Evolutionary conservation across 2,329 filamentous ascomycete species (phyloP).

Genomic region (Colletotrichum coccodes): DNA sequence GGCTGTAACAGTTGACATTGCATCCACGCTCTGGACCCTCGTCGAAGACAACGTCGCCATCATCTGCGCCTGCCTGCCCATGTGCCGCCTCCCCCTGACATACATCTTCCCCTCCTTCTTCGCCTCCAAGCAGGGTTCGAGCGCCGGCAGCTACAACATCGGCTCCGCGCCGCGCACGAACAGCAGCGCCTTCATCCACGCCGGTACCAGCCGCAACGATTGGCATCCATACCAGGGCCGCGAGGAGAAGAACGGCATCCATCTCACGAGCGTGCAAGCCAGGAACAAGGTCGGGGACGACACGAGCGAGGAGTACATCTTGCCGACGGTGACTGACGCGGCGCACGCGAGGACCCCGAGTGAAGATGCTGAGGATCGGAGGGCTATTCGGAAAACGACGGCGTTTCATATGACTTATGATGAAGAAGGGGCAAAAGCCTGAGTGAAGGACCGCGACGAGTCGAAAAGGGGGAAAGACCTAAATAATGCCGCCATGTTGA

Average conservation of each 20-base stretch:
- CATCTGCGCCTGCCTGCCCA: constrained; percentile 39
- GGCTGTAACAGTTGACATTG: constrained; percentile 35
- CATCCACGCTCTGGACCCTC: constrained; percentile 39
- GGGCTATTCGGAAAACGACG: constrained; percentile 48
- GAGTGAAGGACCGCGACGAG: neutral
- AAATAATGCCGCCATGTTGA: neutral
- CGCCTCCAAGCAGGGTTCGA: constrained; percentile 27
- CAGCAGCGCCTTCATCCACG: constrained; percentile 26
- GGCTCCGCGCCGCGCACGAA: constrained; percentile 10
- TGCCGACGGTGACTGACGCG: constrained; percentile 37
- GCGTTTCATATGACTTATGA: constrained; percentile 49
- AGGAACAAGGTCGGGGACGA: constrained; percentile 35
- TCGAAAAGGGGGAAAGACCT: neutral
- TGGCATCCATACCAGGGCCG: constrained; percentile 47
- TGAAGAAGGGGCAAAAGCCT: neutral
- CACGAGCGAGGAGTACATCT: constrained; percentile 47
- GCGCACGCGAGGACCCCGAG: constrained; percentile 9
- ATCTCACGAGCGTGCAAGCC: constrained; percentile 39
- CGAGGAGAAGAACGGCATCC: constrained; percentile 39
- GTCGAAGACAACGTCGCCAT: constrained; percentile 38
- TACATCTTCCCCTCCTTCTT: constrained; percentile 48
- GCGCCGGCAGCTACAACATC: constrained; percentile 23
- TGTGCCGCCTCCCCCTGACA: constrained; percentile 49
- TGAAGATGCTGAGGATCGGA: constrained; percentile 31
- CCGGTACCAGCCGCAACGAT: constrained; percentile 37